A percentile compares a stretch with the other conserved stretches of the same genome.
These are phyloP conservation scores for Cercis canadensis DNA, from an alignment of 306 rosid species.

Conservation along the genomic window DNA sequence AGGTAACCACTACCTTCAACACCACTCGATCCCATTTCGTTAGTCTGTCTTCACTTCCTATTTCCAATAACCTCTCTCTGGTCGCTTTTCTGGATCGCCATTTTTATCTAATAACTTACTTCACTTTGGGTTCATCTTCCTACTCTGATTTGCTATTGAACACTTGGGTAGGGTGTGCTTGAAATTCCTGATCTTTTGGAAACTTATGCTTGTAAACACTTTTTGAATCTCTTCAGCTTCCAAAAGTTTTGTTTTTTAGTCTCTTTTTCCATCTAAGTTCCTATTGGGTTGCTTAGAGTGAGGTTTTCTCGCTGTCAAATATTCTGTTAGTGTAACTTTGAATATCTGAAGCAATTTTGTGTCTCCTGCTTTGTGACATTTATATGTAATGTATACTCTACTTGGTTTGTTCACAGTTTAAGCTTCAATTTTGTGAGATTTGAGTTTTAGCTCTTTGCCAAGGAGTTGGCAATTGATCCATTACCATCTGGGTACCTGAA, in stretches of 20 bases:
- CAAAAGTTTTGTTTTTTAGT: neutral
- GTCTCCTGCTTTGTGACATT: slow-evolving; percentile 24
- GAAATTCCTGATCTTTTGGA: slow-evolving; percentile 32
- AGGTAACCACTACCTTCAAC: slow-evolving; percentile 39
- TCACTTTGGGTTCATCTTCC: neutral
- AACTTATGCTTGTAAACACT: slow-evolving; percentile 12
- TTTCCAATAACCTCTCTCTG: slow-evolving; percentile 5
- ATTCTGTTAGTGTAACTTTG: slow-evolving; percentile 32
- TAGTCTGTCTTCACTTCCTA: slow-evolving; percentile 12
- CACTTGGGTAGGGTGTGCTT: slow-evolving; percentile 21
- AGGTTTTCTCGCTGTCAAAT: neutral
- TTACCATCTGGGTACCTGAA: slow-evolving; percentile 22
- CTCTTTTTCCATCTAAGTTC: slow-evolving; percentile 18
- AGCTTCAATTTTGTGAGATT: slow-evolving; percentile 42
- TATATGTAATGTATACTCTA: slow-evolving; percentile 46
- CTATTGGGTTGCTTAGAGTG: slow-evolving; percentile 17
- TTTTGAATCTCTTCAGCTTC: slow-evolving; percentile 5
- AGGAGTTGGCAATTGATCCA: slow-evolving; percentile 36
- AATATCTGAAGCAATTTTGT: slow-evolving; percentile 28
- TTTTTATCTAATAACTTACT: neutral
- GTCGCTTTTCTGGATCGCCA: slow-evolving; percentile 30
- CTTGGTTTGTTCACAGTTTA: slow-evolving; percentile 38
- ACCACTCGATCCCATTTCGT: slow-evolving; percentile 58
- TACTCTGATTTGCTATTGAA: neutral
- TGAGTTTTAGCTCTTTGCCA: slow-evolving; percentile 30